A percentile compares a stretch with the other conserved stretches of the same genome.
These are phyloP conservation scores for Rubia tinctorum DNA, from an alignment of 305 asterid genomes.

Conservation along the genomic window DNA sequence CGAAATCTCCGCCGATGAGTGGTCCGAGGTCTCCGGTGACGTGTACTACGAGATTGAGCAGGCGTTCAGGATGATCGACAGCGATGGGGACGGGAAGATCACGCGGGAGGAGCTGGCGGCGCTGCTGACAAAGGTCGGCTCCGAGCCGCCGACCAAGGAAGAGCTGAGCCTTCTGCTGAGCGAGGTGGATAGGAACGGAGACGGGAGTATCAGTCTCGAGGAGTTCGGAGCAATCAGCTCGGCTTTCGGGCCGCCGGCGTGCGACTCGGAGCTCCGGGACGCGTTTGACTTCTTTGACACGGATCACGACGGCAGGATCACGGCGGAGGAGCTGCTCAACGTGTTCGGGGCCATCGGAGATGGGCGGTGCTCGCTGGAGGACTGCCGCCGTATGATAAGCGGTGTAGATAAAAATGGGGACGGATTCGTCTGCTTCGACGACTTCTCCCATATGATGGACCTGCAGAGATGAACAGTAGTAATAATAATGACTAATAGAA, in stretches of 20 bases:
- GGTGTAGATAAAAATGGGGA: conserved; percentile 80
- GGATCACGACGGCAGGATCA: conserved; percentile 71
- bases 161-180: conserved; percentile 47
- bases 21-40: conserved; percentile 44
- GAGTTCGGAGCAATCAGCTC: conserved; percentile 54
- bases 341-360: conserved; percentile 61
- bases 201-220: conserved; percentile 61
- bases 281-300: conserved; percentile 76
- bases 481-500: neutral
- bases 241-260: conserved; percentile 59
- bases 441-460: conserved; percentile 83
- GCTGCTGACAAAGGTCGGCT: conserved; percentile 42
- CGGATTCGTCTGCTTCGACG: conserved; percentile 88
- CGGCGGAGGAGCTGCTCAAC: conserved; percentile 69
- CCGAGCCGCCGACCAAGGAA: conserved; percentile 47
- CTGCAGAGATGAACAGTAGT: conserved; percentile 39
- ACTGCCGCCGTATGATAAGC: conserved; percentile 77
- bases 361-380: conserved; percentile 70
- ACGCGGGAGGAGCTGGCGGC: conserved; percentile 44
- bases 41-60: conserved; percentile 42
- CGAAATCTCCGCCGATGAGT: conserved; percentile 37
- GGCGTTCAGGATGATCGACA: conserved; percentile 60
- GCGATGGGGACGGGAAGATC: conserved; percentile 60
- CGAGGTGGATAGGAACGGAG: conserved; percentile 63
- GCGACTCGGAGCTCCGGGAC: conserved; percentile 53